Conservation (phyloP, 169 alveolate species). For the Sarcocystis neurona region DNA sequence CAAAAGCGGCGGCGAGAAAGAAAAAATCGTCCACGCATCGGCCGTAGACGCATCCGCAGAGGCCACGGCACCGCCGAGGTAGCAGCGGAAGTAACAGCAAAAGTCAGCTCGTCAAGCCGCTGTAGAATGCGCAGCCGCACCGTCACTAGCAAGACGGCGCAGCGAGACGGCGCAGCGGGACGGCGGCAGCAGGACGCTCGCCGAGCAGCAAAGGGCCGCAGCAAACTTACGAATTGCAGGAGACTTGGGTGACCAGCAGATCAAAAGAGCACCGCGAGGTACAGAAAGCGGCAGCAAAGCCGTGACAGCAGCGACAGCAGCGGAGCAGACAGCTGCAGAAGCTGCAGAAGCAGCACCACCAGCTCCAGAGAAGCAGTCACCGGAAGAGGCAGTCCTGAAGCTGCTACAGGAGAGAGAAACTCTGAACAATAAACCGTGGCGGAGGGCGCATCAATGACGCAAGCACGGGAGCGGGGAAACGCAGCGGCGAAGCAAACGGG, state of each 20-base stretch:
- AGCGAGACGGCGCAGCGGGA: background rate
- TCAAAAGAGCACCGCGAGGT: background rate
- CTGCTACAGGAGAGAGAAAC: too few relatives aligned
- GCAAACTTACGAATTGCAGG: background rate
- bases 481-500: too few relatives aligned
- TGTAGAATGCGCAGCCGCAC: too few relatives aligned
- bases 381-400: too few relatives aligned
- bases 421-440: too few relatives aligned
- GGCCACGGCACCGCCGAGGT: background rate
- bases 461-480: too few relatives aligned
- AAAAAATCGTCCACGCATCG: background rate
- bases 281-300: slow-evolving; percentile 26
- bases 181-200: background rate
- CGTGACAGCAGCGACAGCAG: background rate
- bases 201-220: slow-evolving; percentile 21
- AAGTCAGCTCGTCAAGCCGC: background rate
- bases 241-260: slow-evolving; percentile 12
- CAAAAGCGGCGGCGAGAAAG: background rate
- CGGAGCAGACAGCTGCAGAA: background rate
- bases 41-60: background rate
- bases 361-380: too few relatives aligned
- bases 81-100: background rate
- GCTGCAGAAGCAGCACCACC: slow-evolving; percentile 22
- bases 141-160: too few relatives aligned
- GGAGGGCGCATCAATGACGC: too few relatives aligned